Base-by-base conservation (phyloP, 257 asterid genomes). In the Galeopsis tetrahit region DNA sequence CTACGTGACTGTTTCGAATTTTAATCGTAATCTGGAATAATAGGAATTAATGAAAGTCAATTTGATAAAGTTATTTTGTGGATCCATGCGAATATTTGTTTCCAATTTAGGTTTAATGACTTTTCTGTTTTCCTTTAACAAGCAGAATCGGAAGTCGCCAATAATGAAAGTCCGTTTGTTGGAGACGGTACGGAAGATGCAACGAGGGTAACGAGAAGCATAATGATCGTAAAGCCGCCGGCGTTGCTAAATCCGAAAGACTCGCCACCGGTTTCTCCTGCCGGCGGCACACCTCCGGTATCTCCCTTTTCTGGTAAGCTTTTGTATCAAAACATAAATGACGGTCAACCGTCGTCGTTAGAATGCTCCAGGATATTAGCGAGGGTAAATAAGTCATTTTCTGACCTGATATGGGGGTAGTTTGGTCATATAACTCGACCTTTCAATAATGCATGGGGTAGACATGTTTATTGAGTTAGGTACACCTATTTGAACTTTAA, bases 291-390 rank as follows among this genome's bases (percentile, higher is more conserved):
- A 0, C 89, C 97, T 43, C 99, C 99, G 84, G 89, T 87, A 57
- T 94, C 99, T 67, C 97, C 99, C 68, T 94, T 91, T 57, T 80
- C 90, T 75, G 98, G 98, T 94, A 80, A 85, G 85, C 55, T 53
- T 55, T 63, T 39, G 33, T 44, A 66, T 49, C 35, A 6, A 55
- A 55, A 55, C 61, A 3, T 15, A 55, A 53, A n/a, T 14, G 3
- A 46, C 1, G 0, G 10, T 53, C 34, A 53, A 17, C 60, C 1
- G 7, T 10, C 46, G 53, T 46, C 53, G 53, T 49, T 13, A 2
- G 56, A 5, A 49, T n/a, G 56, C 56, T 49, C 0, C 5, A 40
- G 38, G 31, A 42, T 31, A 35, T 3, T 3, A 3, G 4, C 0
- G 53, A 53, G 80, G 80, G 66, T 58, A 56, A 33, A 34, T 28